These are phyloP conservation scores for Microdochium bolleyi DNA, from an alignment of 2,329 filamentous ascomycete species.

Conservation along the genomic window DNA sequence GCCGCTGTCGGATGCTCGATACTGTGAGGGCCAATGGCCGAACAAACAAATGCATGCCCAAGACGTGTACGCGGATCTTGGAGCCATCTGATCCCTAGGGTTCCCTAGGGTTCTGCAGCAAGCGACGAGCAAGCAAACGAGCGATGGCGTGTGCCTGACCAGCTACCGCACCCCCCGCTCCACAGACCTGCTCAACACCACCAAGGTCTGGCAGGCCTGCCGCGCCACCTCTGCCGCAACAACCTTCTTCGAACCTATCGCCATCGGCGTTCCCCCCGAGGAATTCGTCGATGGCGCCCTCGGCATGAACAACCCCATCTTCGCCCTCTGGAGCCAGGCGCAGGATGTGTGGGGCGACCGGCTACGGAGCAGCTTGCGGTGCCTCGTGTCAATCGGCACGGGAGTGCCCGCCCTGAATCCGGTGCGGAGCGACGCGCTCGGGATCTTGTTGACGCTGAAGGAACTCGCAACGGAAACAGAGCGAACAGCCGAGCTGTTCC, in stretches of 20 bases:
- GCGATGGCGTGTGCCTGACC: constrained; percentile 19
- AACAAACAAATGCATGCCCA: too few relatives aligned
- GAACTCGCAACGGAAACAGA: constrained; percentile 28
- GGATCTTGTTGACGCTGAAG: constrained; percentile 16
- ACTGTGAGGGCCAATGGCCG: too few relatives aligned
- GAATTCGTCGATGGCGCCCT: constrained; percentile 30
- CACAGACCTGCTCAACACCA: constrained; percentile 10
- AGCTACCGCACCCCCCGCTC: constrained; percentile 19
- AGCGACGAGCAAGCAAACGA: constrained; percentile 22
- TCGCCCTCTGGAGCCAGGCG: constrained; percentile 28
- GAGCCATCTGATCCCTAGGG: too few relatives aligned
- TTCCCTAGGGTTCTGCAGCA: too few relatives aligned
- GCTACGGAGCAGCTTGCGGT: constrained; percentile 21
- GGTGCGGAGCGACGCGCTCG: constrained; percentile 15
- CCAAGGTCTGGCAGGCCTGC: constrained; percentile 25
- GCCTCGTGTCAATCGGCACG: constrained; percentile 30
- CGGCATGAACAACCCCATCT: constrained; percentile 34
- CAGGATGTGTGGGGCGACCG: constrained; percentile 21
- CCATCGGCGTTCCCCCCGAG: constrained; percentile 18
- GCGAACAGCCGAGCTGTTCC: constrained; percentile 27
- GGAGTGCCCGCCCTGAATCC: constrained; percentile 20
- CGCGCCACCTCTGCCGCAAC: constrained; percentile 27
- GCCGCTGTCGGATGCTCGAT: too few relatives aligned
- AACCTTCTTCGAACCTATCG: constrained; percentile 25
- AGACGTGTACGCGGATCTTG: too few relatives aligned